Conservation (phyloP, 1,284 basidiomycete species). For the Polyporus tsugae region DNA sequence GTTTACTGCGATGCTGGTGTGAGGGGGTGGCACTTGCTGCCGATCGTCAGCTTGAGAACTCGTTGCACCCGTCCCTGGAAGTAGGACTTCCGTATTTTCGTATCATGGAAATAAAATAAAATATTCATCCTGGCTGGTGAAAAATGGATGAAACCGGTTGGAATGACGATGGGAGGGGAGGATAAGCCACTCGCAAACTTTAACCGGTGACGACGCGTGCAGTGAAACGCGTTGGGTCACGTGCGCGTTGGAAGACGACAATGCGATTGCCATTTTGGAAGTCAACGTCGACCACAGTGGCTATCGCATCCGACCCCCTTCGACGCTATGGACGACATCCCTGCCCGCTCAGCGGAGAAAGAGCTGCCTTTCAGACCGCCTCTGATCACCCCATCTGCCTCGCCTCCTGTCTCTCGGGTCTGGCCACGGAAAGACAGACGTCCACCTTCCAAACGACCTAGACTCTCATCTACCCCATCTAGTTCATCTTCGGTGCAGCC, state of each 20-base stretch:
- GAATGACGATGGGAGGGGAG: too few species aligned
- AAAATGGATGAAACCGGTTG: background rate
- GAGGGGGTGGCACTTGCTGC: background rate
- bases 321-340: slow-evolving; percentile 30
- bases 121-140: background rate
- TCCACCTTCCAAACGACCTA: slow-evolving; percentile 49
- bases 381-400: slow-evolving; percentile 45
- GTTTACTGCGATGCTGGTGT: background rate
- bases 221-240: slow-evolving; percentile 24
- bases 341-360: slow-evolving; percentile 13
- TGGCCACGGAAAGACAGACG: slow-evolving; percentile 36
- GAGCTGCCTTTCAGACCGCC: slow-evolving; percentile 22
- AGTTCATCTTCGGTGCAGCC: slow-evolving; percentile 39
- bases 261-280: slow-evolving; percentile 22
- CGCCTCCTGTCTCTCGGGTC: slow-evolving; percentile 42
- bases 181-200: slow-evolving; percentile 7
- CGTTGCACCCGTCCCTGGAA: too few species aligned
- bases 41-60: background rate
- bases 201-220: too few species aligned
- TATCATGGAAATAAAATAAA: background rate
- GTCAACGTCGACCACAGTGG: slow-evolving; percentile 19
- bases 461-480: slow-evolving; percentile 44
- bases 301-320: slow-evolving; percentile 12
- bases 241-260: slow-evolving; percentile 25
- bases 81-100: background rate